Evolutionary conservation across 208 protist species (phyloP).

Genomic region (Trypanosoma mega): DNA sequence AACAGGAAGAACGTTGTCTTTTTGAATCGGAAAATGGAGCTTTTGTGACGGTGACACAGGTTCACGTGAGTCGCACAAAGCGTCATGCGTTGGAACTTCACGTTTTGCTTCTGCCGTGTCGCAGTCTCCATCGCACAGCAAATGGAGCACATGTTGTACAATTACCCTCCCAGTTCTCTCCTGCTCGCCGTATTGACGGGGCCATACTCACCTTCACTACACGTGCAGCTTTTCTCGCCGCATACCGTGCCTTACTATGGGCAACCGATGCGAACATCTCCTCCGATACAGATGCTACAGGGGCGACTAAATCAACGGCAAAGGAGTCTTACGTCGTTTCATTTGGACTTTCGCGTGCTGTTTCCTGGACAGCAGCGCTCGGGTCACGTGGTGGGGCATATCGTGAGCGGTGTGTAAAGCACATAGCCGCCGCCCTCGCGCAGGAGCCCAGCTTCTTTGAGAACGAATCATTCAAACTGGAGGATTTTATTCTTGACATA

Average conservation of each 20-base stretch:
- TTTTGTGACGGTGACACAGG: slow-evolving; percentile 60
- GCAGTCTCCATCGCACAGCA: slow-evolving; percentile 17
- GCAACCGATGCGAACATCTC: slow-evolving; percentile 81
- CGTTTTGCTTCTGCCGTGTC: slow-evolving; percentile 71
- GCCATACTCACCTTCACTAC: slow-evolving; percentile 73
- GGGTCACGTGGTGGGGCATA: background rate
- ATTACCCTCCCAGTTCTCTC: no score
- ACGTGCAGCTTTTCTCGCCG: slow-evolving; percentile 67
- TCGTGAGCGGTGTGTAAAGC: slow-evolving; percentile 1
- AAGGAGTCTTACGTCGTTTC: no score
- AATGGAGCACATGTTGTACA: no score
- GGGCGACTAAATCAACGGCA: no score
- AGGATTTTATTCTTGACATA: slow-evolving; percentile 9
- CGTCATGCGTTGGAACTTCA: slow-evolving; percentile 74
- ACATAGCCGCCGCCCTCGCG: slow-evolving; percentile 6
- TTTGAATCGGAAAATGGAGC: slow-evolving; percentile 9
- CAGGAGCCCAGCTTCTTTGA: background rate
- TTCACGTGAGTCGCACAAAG: slow-evolving; percentile 55
- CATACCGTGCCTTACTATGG: slow-evolving; percentile 83
- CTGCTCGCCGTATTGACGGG: slow-evolving; percentile 54
- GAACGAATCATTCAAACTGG: slow-evolving; percentile 1
- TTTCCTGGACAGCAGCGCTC: slow-evolving; percentile 30
- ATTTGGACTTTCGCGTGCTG: no score
- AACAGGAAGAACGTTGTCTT: slow-evolving; percentile 17
- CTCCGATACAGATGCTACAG: slow-evolving; percentile 26